phyloP scores from a whole-genome alignment of 2,329 filamentous ascomycete species.

The Phaeosphaeriaceae sp. region DNA sequence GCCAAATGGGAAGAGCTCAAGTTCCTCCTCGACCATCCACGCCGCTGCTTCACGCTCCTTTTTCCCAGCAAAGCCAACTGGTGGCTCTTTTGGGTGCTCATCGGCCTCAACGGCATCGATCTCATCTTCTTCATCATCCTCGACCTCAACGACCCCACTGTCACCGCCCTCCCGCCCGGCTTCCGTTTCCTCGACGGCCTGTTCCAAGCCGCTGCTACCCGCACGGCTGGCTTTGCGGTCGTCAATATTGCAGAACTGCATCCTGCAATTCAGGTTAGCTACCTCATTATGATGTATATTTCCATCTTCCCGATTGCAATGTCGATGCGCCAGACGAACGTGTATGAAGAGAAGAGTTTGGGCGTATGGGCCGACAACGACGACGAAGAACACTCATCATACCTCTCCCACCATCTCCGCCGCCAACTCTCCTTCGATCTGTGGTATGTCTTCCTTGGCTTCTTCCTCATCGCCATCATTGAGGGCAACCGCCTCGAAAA shows the following conservation, averaged over 20 bases:
- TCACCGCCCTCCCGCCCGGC: slow-evolving; percentile 73
- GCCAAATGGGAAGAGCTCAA: slow-evolving; percentile 87
- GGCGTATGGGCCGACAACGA: slow-evolving; percentile 70
- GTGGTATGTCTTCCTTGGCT: slow-evolving; percentile 94
- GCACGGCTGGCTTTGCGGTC: slow-evolving; percentile 88
- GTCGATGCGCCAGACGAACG: slow-evolving; percentile 90
- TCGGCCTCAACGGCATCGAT: slow-evolving; percentile 83
- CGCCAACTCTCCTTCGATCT: slow-evolving; percentile 95
- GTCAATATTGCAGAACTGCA: slow-evolving; percentile 81
- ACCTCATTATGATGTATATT: slow-evolving; percentile 99
- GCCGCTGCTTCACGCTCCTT: slow-evolving; percentile 92
- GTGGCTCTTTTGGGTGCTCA: slow-evolving; percentile 91
- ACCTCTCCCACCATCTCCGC: slow-evolving; percentile 89
- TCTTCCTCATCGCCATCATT: slow-evolving; percentile 90
- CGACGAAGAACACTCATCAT: slow-evolving; percentile 70
- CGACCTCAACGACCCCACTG: slow-evolving; percentile 76
- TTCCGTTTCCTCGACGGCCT: slow-evolving; percentile 83
- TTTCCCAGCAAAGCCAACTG: slow-evolving; percentile 91
- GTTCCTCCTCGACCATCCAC: slow-evolving; percentile 92
- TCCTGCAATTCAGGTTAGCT: slow-evolving; percentile 90
- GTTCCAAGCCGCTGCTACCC: slow-evolving; percentile 87
- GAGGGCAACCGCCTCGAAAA: slow-evolving; percentile 77
- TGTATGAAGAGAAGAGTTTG: slow-evolving; percentile 90
- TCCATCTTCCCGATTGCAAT: slow-evolving; percentile 97
- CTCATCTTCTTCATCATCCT: slow-evolving; percentile 90